A percentile compares a stretch with the other conserved stretches of the same genome.
Evolutionary conservation across 768 basidiomycete genomes (phyloP).

Genomic region (Lyophyllum decastes): DNA sequence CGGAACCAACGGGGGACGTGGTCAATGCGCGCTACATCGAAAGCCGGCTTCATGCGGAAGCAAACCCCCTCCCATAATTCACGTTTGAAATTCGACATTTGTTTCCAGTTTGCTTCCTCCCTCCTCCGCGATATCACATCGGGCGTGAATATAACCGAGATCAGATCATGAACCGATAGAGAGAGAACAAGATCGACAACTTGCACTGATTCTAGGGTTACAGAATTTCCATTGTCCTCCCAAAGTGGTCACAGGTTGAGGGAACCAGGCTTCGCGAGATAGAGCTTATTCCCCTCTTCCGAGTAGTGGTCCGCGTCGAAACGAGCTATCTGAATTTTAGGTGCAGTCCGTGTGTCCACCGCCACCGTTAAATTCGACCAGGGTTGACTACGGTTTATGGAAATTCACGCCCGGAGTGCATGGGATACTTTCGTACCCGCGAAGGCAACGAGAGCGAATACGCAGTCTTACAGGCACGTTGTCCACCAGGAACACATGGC

Average conservation of each 20-base stretch:
- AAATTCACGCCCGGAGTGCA: neutral
- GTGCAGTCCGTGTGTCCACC: neutral
- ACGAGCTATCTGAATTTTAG: neutral
- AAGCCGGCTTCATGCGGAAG: neutral
- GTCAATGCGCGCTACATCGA: neutral
- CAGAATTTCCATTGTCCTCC: slow-evolving; percentile 9
- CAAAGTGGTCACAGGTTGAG: neutral
- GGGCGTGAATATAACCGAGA: slow-evolving; percentile 4
- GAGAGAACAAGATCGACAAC: slow-evolving; percentile 5
- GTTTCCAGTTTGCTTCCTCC: neutral
- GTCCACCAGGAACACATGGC: neutral
- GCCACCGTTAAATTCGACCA: neutral
- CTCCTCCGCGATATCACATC: neutral
- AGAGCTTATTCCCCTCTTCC: neutral
- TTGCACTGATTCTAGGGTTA: neutral
- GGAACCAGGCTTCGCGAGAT: neutral
- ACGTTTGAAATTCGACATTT: slow-evolving; percentile 1
- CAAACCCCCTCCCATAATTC: neutral
- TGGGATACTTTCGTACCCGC: neutral
- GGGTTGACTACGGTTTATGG: neutral
- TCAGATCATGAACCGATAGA: slow-evolving; percentile 2
- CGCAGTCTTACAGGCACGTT: neutral
- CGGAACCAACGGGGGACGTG: slow-evolving; percentile 1
- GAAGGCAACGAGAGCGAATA: neutral
- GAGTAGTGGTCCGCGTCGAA: neutral